A percentile compares a stretch with the other conserved stretches of the same genome.
phyloP scores from a whole-genome alignment of 1,284 basidiomycete species.

The Athelia psychrophila region DNA sequence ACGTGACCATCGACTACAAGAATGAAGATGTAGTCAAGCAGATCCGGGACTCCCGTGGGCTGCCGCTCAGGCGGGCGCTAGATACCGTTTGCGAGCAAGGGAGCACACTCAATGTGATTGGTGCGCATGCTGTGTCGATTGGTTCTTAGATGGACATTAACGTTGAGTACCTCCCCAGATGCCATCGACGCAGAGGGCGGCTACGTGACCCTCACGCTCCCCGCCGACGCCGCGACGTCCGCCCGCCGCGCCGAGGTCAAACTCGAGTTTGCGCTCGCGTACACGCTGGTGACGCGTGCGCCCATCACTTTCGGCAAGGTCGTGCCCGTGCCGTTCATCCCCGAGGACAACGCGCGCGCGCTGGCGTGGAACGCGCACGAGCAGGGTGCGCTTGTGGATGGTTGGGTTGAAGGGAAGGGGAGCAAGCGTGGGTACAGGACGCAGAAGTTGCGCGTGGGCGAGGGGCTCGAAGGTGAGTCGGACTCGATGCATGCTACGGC shows the following conservation, averaged over 20 bases:
- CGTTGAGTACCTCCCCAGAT: not conserved
- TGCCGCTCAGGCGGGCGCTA: not conserved
- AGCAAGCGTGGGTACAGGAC: not conserved
- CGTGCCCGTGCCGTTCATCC: not conserved
- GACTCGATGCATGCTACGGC: too few species aligned
- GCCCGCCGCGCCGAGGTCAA: not conserved
- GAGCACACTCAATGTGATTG: conserved; percentile 2
- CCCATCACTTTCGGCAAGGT: not conserved
- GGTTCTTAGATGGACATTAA: not conserved
- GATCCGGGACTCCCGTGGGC: conserved; percentile 9
- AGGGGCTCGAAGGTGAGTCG: not conserved
- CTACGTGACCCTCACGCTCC: not conserved
- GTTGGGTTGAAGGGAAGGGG: not conserved
- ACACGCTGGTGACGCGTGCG: not conserved
- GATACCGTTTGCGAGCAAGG: conserved; percentile 5
- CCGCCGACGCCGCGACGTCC: not conserved
- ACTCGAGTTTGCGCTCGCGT: not conserved
- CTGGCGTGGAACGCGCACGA: not conserved
- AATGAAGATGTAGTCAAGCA: conserved; percentile 13
- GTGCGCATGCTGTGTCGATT: not conserved
- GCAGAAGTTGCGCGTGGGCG: not conserved
- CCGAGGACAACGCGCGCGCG: conserved; percentile 1
- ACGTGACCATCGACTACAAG: conserved; percentile 28
- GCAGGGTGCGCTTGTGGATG: not conserved
- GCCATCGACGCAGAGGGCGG: not conserved